Percentiles rank a stretch among this genome's conserved stretches.
phyloP scores from a whole-genome alignment of 2,329 filamentous ascomycete species.

The Nemania bipapillata region DNA sequence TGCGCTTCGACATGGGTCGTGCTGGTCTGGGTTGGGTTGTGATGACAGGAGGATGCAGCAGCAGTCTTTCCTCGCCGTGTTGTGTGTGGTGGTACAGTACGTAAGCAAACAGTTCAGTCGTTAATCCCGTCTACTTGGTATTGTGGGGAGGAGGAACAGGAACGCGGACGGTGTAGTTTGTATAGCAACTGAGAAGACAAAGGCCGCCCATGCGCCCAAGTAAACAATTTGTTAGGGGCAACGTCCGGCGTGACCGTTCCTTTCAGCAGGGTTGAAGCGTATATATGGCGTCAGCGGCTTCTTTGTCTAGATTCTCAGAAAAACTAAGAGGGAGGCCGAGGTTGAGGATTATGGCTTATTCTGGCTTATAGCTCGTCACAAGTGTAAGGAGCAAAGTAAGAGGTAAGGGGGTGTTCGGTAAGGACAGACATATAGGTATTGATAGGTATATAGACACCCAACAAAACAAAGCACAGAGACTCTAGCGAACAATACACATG shows the following conservation, averaged over 20 bases:
- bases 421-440: conserved; percentile 2
- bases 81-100: not conserved
- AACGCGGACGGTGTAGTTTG: not conserved
- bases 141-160: not conserved
- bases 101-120: not conserved
- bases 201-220: conserved; percentile 5
- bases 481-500: not conserved
- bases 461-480: not conserved
- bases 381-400: too few species aligned
- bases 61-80: not conserved
- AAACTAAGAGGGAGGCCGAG: conserved; percentile 7
- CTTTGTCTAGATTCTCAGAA: conserved; percentile 11
- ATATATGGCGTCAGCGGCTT: not conserved
- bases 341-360: not conserved
- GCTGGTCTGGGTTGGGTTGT: not conserved
- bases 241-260: conserved; percentile 5
- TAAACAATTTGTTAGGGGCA: conserved; percentile 6
- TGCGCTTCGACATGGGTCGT: conserved; percentile 71
- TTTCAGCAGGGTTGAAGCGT: not conserved
- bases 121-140: not conserved
- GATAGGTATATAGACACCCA: not conserved
- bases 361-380: not conserved
- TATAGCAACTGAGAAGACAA: not conserved
- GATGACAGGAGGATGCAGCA: not conserved
- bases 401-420: not conserved